Evolutionary conservation across 2,329 filamentous ascomycete genomes (phyloP).

Genomic region (Bipolaris zeicola): DNA sequence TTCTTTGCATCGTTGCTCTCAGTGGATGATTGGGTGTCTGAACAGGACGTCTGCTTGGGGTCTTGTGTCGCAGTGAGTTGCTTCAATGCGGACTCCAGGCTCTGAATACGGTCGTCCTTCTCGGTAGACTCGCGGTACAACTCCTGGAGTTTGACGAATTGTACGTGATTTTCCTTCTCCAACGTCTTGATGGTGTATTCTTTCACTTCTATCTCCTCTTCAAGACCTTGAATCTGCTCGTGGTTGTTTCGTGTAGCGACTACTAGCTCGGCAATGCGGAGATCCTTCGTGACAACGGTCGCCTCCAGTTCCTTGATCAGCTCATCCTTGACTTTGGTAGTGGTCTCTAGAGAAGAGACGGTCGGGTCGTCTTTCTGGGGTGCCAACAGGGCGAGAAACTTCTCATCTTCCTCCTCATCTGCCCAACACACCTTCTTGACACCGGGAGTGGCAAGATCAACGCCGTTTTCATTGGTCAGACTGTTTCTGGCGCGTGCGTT

Average conservation of each 20-base stretch:
- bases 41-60: slow-evolving; percentile 8
- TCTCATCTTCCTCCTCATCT: slow-evolving; percentile 28
- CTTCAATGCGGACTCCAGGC: slow-evolving; percentile 20
- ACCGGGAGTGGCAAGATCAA: background rate
- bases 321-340: slow-evolving; percentile 9
- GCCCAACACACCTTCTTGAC: slow-evolving; percentile 23
- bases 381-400: slow-evolving; percentile 12
- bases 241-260: slow-evolving; percentile 8
- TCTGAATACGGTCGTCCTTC: slow-evolving; percentile 21
- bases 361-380: background rate
- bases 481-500: slow-evolving; percentile 1
- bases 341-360: slow-evolving; percentile 2
- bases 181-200: slow-evolving; percentile 6
- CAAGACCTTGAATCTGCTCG: slow-evolving; percentile 9
- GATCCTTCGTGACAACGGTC: slow-evolving; percentile 7
- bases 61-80: slow-evolving; percentile 8
- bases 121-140: slow-evolving; percentile 21
- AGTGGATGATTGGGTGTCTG: background rate
- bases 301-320: slow-evolving; percentile 21
- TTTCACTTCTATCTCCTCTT: slow-evolving; percentile 3
- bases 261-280: slow-evolving; percentile 19
- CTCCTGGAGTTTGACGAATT: slow-evolving; percentile 20
- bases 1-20: background rate
- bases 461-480: background rate
- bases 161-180: slow-evolving; percentile 7